phyloP scores from a whole-genome alignment of 202 grass and related monocot species.

The Panicum virgatum region DNA sequence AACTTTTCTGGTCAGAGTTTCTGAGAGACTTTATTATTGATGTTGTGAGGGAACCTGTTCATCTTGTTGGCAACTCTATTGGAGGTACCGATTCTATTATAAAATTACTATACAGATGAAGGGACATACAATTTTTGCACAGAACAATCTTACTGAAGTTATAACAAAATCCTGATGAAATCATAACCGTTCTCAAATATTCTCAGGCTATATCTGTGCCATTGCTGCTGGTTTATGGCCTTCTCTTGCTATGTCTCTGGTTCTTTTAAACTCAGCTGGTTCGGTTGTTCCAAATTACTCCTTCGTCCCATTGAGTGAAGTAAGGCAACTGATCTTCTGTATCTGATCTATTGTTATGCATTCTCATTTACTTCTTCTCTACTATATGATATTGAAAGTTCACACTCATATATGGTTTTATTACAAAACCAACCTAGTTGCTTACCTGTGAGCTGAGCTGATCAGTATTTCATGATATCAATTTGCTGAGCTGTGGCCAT shows the following conservation, averaged over 20 bases:
- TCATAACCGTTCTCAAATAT: slow-evolving; percentile 22
- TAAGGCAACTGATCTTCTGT: slow-evolving; percentile 44
- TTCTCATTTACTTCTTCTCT: neutral
- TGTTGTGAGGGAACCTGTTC: slow-evolving; percentile 76
- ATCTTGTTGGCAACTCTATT: slow-evolving; percentile 96
- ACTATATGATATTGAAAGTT: slow-evolving; percentile 17
- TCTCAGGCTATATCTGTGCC: slow-evolving; percentile 82
- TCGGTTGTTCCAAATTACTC: slow-evolving; percentile 78
- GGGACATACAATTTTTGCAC: slow-evolving; percentile 1
- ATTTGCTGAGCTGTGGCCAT: neutral
- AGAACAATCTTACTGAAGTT: neutral
- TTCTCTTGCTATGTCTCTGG: slow-evolving; percentile 77
- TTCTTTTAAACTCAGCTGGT: slow-evolving; percentile 92
- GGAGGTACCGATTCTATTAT: slow-evolving; percentile 62
- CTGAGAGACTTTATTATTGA: slow-evolving; percentile 79
- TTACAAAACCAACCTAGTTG: neutral
- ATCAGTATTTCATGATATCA: slow-evolving; percentile 1
- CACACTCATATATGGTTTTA: slow-evolving; percentile 22
- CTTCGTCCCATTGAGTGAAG: slow-evolving; percentile 64
- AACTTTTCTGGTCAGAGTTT: slow-evolving; percentile 91
- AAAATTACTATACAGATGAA: slow-evolving; percentile 27
- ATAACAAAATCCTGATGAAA: neutral
- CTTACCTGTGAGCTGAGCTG: no score
- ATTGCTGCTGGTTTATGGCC: slow-evolving; percentile 79
- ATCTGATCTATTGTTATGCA: slow-evolving; percentile 15